Conservation (phyloP, 305 asterid species). For the Coffea humblotiana region DNA sequence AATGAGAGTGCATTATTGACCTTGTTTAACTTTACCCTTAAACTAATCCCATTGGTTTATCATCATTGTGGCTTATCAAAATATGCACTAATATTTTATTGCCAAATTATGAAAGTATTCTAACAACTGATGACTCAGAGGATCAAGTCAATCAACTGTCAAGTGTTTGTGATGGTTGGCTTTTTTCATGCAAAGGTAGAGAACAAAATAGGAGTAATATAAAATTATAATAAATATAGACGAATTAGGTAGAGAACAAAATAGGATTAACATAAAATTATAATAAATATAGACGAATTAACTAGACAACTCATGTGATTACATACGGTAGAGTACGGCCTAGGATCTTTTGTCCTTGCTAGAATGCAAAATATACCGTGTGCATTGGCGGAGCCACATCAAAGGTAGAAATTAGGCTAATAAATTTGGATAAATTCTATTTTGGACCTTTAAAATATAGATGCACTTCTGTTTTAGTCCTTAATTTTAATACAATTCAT, state of each 20-base stretch:
- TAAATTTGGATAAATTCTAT: too few species aligned
- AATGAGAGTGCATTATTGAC: background rate
- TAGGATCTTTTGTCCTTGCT: background rate
- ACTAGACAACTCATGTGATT: constrained; percentile 9
- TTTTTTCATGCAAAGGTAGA: background rate
- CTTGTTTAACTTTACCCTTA: background rate
- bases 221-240: too few species aligned
- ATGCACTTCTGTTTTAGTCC: too few species aligned
- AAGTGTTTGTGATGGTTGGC: background rate
- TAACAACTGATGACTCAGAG: constrained; percentile 22
- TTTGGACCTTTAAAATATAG: too few species aligned
- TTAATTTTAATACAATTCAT: too few species aligned
- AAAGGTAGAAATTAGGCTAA: too few species aligned
- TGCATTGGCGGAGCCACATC: too few species aligned
- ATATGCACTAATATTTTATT: too few species aligned
- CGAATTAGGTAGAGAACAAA: background rate
- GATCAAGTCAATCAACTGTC: constrained; percentile 34
- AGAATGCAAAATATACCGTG: background rate
- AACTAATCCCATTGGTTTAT: background rate
- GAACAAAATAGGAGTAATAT: too few species aligned
- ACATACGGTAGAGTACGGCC: constrained; percentile 18
- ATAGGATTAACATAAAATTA: too few species aligned
- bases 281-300: background rate
- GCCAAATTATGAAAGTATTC: too few species aligned
- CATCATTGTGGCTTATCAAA: background rate